Evolutionary conservation across 1,284 basidiomycete species (phyloP).

Genomic region (Sporisorium graminicola): DNA sequence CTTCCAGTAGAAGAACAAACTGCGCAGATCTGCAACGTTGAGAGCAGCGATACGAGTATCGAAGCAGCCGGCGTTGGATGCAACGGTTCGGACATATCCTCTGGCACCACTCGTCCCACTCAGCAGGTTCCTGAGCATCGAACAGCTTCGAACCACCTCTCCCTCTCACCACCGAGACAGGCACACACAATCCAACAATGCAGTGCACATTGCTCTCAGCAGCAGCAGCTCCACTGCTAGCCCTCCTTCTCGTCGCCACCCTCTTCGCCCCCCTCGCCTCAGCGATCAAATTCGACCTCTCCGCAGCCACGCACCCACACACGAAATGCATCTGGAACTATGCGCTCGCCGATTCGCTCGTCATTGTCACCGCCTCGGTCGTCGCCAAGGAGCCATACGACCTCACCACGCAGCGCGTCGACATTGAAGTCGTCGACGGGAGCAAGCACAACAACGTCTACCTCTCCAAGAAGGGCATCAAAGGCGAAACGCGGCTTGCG

Average conservation of each 20-base stretch:
- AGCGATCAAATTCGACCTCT: constrained; percentile 67
- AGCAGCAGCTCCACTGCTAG: constrained; percentile 16
- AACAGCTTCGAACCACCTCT: background rate
- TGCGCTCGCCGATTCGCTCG: constrained; percentile 66
- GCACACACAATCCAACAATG: background rate
- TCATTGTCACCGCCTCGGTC: constrained; percentile 89
- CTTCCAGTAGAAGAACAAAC: background rate
- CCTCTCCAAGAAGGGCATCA: constrained; percentile 87
- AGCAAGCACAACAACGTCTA: constrained; percentile 89
- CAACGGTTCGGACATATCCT: background rate
- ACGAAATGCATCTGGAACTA: constrained; percentile 69
- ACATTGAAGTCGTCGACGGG: constrained; percentile 94
- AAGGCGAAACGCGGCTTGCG: constrained; percentile 90
- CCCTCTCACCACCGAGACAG: background rate
- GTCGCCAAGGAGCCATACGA: constrained; percentile 71
- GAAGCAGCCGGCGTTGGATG: background rate
- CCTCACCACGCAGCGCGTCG: constrained; percentile 72
- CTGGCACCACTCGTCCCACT: background rate
- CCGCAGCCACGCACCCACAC: constrained; percentile 41
- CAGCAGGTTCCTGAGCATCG: background rate
- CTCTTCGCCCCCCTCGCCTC: constrained; percentile 2
- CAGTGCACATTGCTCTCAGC: constrained; percentile 2
- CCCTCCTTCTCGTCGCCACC: constrained; percentile 11
- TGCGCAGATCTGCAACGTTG: background rate
- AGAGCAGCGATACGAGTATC: background rate